These are phyloP conservation scores for Rosellinia necatrix DNA, from an alignment of 2,329 filamentous ascomycete species.

Conservation along the genomic window DNA sequence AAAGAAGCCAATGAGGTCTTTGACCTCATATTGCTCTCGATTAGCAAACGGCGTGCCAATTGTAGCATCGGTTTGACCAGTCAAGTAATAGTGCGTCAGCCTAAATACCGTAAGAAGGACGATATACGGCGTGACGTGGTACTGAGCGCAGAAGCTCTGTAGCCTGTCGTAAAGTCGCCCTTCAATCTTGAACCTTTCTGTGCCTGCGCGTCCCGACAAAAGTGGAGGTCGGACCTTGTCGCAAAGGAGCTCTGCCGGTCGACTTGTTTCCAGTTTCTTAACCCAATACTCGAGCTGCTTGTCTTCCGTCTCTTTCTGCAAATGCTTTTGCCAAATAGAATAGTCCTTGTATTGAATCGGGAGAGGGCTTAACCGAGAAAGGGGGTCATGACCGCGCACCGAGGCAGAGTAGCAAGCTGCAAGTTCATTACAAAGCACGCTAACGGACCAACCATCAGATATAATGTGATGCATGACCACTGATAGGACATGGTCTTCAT, in stretches of 20 bases:
- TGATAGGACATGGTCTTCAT: conserved; percentile 14
- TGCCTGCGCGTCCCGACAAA: neutral
- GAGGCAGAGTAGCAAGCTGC: conserved; percentile 15
- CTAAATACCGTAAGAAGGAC: conserved; percentile 14
- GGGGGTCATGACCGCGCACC: conserved; percentile 13
- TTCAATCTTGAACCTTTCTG: neutral
- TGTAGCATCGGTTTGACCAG: conserved; percentile 15
- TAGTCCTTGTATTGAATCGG: conserved; percentile 17
- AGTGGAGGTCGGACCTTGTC: neutral
- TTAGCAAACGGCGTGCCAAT: conserved; percentile 17
- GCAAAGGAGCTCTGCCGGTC: neutral
- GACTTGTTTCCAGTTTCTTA: neutral
- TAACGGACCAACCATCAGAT: conserved; percentile 19
- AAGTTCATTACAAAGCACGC: conserved; percentile 11
- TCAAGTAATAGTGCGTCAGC: conserved; percentile 18
- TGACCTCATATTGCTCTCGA: conserved; percentile 12
- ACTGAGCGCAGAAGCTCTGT: neutral
- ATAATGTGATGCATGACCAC: conserved; percentile 24
- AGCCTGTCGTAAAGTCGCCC: neutral
- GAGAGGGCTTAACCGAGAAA: conserved; percentile 10
- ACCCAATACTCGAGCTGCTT: neutral
- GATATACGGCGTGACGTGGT: neutral
- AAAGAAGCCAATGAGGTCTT: conserved; percentile 21
- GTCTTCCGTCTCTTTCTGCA: conserved; percentile 3
- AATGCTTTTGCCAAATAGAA: conserved; percentile 20